Conservation (phyloP, 2,329 filamentous ascomycete species). For the Xylaria arbuscula region DNA sequence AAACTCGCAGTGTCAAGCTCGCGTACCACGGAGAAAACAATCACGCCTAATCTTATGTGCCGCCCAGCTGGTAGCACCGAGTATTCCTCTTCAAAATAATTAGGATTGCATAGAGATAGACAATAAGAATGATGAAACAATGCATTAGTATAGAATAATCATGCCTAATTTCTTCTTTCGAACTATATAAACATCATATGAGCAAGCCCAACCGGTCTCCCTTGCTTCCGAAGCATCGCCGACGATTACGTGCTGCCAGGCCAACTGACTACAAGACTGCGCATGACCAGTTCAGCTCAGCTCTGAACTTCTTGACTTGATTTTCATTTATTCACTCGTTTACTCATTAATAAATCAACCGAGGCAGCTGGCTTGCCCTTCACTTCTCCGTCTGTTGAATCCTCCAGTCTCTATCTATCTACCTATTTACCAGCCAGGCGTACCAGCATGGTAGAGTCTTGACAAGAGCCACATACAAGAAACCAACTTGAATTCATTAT, state of each 20-base stretch:
- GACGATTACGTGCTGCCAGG: background rate
- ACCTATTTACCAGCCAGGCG: background rate
- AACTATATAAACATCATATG: constrained; percentile 3
- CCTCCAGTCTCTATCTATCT: background rate
- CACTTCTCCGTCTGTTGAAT: background rate
- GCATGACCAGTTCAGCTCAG: background rate
- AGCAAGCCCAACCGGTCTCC: background rate
- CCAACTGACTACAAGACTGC: background rate
- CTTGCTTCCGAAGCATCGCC: constrained; percentile 15
- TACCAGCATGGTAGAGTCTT: background rate
- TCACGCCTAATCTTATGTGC: constrained; percentile 8
- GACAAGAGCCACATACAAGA: background rate
- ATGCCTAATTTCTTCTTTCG: background rate
- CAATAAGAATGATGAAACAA: too few relatives aligned
- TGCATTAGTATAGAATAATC: background rate
- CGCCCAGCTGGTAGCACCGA: constrained; percentile 13
- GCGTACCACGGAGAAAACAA: constrained; percentile 15
- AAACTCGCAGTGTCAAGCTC: constrained; percentile 5
- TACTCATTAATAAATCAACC: background rate
- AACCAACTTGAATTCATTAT: background rate
- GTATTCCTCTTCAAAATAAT: too few relatives aligned
- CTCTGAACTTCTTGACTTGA: background rate
- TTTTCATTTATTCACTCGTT: background rate
- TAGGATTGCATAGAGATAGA: too few relatives aligned
- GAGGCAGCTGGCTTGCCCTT: constrained; percentile 10